Base-by-base conservation (phyloP, 352 stramenopile species). In the Globisporangium canariense region DNA sequence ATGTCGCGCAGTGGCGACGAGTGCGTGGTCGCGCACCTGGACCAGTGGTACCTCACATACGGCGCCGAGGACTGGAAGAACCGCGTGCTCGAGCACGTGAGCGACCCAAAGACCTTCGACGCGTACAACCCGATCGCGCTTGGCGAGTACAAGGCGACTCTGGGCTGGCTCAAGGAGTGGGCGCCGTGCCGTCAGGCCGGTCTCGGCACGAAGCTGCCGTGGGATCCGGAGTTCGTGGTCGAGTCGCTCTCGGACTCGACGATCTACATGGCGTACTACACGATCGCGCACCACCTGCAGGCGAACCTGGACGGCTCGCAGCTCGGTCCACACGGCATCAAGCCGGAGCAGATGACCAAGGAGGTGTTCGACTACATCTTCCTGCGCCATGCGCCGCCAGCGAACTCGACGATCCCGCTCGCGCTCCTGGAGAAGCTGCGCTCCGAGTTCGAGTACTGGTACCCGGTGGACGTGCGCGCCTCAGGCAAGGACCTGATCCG, bases 241-340 rank as follows among this genome's bases (percentile, higher is more conserved):
- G 98, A 99, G 78, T 99, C 92, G 50, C 90, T 99, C 38, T 99
- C 96, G 32, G 98, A 99, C 76, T 99, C 93, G 78, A 99, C 98
- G 18, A 99, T 99, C 68, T 99, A 99, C 86, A 99, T 99, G 98
- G 97, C 98, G 32, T 99, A 99, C 79, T 99, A 99, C 77, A 99
- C 98, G 10, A 99, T 99, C 66, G 93, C 97, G 5, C 96, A 99
- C 82, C 85, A 99, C 72, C 78, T 99, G 62, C 97, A 99, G 69
- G 70, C 73, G 70, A 98, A 98, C 82, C 68, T 99, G 32, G 93
- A 99, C 70, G 97, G 97, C 34, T 94, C 91, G 20, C 74, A 88
- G 54, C 83, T 89, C 36, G 95, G 94, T 36, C 96, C 93, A 25
- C 78, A 91, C 66, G 83, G 81, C 51, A 93, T 97, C 67, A 86